Conservation (phyloP, 2,329 filamentous ascomycete species). For the Epichloe uncinata region DNA sequence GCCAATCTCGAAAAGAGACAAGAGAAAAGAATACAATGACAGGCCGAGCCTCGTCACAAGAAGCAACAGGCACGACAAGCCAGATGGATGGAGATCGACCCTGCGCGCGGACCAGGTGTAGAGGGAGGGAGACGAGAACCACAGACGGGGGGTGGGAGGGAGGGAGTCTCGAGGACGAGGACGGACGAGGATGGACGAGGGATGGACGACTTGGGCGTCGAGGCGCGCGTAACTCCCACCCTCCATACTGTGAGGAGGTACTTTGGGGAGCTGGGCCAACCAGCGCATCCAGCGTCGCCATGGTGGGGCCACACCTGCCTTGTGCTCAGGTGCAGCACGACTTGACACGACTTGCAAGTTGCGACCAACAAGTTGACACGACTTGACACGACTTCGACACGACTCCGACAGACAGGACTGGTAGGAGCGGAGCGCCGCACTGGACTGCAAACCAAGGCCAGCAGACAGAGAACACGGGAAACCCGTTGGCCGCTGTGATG, state of each 20-base stretch:
- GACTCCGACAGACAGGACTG: too few species aligned
- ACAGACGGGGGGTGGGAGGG: constrained; percentile 4
- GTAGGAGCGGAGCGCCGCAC: too few species aligned
- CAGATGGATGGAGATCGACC: constrained; percentile 5
- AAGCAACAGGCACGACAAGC: constrained; percentile 4
- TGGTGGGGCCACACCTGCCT: too few species aligned
- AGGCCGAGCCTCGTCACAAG: constrained; percentile 1
- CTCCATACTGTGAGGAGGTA: not conserved
- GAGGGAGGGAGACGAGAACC: constrained; percentile 4
- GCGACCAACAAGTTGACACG: too few species aligned
- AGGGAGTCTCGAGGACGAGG: constrained; percentile 2
- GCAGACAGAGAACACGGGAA: too few species aligned
- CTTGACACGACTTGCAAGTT: too few species aligned
- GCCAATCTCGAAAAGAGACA: not conserved
- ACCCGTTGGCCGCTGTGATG: too few species aligned
- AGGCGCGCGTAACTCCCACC: not conserved
- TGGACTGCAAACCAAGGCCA: too few species aligned
- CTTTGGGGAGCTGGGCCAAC: not conserved
- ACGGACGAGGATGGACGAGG: not conserved
- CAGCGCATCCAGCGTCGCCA: not conserved
- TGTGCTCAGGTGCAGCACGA: too few species aligned
- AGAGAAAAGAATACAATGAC: not conserved
- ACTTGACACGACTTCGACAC: too few species aligned
- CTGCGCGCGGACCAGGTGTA: constrained; percentile 6
- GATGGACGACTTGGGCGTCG: not conserved